Evolutionary conservation across 2,329 filamentous ascomycete genomes (phyloP).

Genomic region (Pezicula carpinea): DNA sequence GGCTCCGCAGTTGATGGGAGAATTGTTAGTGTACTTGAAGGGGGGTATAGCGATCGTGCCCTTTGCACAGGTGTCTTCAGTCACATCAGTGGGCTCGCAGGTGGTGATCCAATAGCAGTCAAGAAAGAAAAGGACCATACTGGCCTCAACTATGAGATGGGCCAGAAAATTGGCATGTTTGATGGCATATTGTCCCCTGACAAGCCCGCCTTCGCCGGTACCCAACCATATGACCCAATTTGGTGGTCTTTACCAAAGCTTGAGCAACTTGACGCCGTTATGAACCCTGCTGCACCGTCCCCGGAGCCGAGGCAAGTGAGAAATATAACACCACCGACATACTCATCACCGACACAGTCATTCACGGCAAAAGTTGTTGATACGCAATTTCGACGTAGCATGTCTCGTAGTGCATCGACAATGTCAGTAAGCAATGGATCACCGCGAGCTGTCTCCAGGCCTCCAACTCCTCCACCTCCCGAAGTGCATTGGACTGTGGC

Average conservation of each 20-base stretch:
- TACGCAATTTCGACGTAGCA: conserved; percentile 44
- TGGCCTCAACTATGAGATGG: conserved; percentile 56
- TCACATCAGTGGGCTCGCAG: conserved; percentile 78
- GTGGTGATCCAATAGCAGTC: conserved; percentile 39
- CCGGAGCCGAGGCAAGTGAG: conserved; percentile 50
- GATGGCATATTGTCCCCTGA: conserved; percentile 17
- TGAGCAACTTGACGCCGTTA: conserved; percentile 62
- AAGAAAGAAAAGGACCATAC: conserved; percentile 33
- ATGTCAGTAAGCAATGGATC: conserved; percentile 37
- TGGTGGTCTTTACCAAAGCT: conserved; percentile 70
- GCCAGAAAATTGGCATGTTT: conserved; percentile 42
- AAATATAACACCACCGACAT: conserved; percentile 60
- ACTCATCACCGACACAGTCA: conserved; percentile 82
- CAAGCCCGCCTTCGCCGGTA: conserved; percentile 6
- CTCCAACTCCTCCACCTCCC: conserved; percentile 65
- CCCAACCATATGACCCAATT: conserved; percentile 54
- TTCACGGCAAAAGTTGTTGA: conserved; percentile 77
- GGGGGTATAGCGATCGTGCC: conserved; percentile 91
- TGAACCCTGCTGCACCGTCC: conserved; percentile 45
- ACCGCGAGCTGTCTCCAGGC: conserved; percentile 35
- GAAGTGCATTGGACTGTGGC: conserved; percentile 83
- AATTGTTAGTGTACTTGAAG: conserved; percentile 89
- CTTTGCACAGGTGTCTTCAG: conserved; percentile 84
- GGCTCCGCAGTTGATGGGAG: conserved; percentile 74
- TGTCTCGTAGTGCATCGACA: conserved; percentile 59